Evolutionary conservation across 2,329 filamentous ascomycete genomes (phyloP), one percentile per base, ranked within the genome.

Genomic region (Pseudogymnoascus sp.): DNA sequence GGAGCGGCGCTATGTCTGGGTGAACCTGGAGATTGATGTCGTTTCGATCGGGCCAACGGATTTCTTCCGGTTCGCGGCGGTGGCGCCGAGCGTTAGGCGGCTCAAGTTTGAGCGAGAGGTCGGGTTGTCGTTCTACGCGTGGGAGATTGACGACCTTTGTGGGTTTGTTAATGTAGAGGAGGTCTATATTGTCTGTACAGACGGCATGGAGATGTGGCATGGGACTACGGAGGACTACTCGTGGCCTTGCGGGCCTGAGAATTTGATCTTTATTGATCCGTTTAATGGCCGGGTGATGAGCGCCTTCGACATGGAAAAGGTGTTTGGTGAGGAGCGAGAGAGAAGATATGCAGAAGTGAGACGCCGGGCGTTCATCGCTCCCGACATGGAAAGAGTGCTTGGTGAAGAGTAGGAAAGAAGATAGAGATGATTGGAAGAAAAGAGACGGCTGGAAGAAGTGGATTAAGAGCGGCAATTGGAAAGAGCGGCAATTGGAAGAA

Each of bases 21-120:
- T 68, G 10, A 68, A 68, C 50, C 63, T 65, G 62, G 66, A 68
- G 35, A 66, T 68, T 35, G 67, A 68, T 17, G 64, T 68, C 47
- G 28, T 68, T n/a, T 66, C 65, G 6, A 67, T 68, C 47, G 66
- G 67, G 47, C 31, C 28, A 17, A 44, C 21, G 31, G 10, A 15
- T 2, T 35, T 67, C 40, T 2, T 4, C n/a, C 9, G 13, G 11
- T 47, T 47, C 23, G 7, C n/a, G 8, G 3, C 21, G 4, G 42
- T 47, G 6, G 42, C 21, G 8, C 5, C 6, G 13, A 47, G 42
- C 13, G 26, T 47, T 13, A 47, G 42, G 42, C 21, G 11, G 21
- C 21, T 47, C 13, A 15, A 26, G 42, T 1, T 26, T 47, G 21
- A 26, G 42, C 11, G 26, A 4, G 6, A 1, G 26, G 6, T 1